Percentiles rank a stretch among this genome's conserved stretches.
Evolutionary conservation across 495 filamentous ascomycete species (phyloP).

Genomic region (Xeromyces bisporus): DNA sequence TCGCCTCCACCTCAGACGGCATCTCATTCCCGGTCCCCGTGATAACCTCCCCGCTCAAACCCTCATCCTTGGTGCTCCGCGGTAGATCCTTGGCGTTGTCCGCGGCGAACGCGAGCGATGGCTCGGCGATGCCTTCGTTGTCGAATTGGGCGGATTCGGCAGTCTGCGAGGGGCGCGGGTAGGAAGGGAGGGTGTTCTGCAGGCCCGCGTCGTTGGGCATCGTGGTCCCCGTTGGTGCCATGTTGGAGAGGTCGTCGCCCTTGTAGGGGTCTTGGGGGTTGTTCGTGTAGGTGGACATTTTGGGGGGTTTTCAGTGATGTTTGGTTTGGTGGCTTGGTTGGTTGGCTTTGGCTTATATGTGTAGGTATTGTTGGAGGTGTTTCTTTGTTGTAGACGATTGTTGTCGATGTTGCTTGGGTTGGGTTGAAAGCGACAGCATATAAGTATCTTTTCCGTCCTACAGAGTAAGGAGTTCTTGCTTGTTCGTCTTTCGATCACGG

Average conservation of each 20-base stretch:
- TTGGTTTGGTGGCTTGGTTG: too few relatives aligned
- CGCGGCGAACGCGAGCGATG: slow-evolving; percentile 25
- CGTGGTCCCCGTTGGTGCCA: slow-evolving; percentile 34
- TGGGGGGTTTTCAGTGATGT: slow-evolving; percentile 1
- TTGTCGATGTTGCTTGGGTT: too few relatives aligned
- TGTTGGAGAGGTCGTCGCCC: slow-evolving; percentile 26
- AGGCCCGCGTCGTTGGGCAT: slow-evolving; percentile 38
- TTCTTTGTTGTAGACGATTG: too few relatives aligned
- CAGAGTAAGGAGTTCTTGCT: too few relatives aligned
- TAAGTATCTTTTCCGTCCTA: too few relatives aligned
- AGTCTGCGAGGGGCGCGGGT: slow-evolving; percentile 36
- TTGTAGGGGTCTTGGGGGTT: slow-evolving; percentile 10
- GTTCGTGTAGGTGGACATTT: slow-evolving; percentile 3
- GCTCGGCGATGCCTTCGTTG: slow-evolving; percentile 15
- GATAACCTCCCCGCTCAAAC: slow-evolving; percentile 29
- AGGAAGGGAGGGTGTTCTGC: slow-evolving; percentile 36
- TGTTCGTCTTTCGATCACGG: too few relatives aligned
- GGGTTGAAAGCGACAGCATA: too few relatives aligned
- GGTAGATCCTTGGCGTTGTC: slow-evolving; percentile 38
- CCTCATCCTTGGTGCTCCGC: slow-evolving; percentile 28
- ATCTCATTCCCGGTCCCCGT: slow-evolving; percentile 35
- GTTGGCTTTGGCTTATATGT: too few relatives aligned
- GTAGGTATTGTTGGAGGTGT: too few relatives aligned
- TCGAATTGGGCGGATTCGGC: slow-evolving; percentile 14
- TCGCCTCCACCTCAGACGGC: slow-evolving; percentile 28